Evolutionary conservation across 129 eudicot species (phyloP).

Genomic region (Ambrosia trifida): DNA sequence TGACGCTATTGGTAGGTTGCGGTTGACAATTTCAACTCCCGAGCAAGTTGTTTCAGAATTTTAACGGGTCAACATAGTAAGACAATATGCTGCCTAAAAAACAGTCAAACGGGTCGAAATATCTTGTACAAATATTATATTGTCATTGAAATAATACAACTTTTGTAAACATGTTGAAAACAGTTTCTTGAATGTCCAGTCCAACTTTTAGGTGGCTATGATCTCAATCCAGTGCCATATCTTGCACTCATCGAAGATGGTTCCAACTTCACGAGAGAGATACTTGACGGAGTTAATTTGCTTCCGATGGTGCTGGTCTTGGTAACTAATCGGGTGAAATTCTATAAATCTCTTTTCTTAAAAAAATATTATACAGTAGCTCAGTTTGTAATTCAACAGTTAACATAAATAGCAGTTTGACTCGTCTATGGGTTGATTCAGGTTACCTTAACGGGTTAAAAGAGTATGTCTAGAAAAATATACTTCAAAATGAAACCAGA

Average conservation of each 20-base stretch:
- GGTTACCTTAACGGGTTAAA: neutral
- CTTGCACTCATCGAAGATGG: constrained; percentile 30
- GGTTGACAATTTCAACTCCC: neutral
- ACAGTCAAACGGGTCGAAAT: neutral
- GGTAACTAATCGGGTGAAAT: constrained; percentile 10
- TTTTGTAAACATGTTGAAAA: neutral
- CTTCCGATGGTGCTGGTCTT: constrained; percentile 54
- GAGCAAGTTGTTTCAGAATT: neutral
- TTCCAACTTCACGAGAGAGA: constrained; percentile 28
- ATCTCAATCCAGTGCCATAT: constrained; percentile 46
- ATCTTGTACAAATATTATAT: neutral
- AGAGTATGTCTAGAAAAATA: neutral
- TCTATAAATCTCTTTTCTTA: constrained; percentile 20
- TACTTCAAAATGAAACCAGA: neutral
- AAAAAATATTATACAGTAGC: neutral
- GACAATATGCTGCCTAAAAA: neutral
- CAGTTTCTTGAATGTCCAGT: constrained; percentile 24
- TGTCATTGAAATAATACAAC: neutral
- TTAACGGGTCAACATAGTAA: constrained; percentile 1
- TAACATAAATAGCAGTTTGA: neutral
- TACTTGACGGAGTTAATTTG: constrained; percentile 51
- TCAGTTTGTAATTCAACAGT: neutral
- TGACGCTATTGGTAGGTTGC: constrained; percentile 41
- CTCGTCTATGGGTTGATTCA: neutral
- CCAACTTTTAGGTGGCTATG: constrained; percentile 37